Percentiles rank a stretch among this genome's conserved stretches.
Conservation (phyloP, 176 grass and related monocot genomes). For the Cenchrus fungigraminus region DNA sequence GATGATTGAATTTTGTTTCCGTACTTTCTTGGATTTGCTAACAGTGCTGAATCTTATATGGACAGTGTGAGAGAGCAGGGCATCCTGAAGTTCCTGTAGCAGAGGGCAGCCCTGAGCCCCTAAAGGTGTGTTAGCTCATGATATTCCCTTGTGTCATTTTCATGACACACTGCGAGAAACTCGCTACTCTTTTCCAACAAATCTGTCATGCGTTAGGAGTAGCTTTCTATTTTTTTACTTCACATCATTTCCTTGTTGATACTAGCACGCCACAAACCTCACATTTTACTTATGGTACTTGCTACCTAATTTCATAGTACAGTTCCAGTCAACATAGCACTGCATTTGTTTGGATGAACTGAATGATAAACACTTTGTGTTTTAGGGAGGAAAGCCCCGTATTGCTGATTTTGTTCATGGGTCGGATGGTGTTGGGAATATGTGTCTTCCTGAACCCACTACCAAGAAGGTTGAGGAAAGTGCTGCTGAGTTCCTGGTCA, state of each 20-base stretch:
- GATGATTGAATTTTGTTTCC: background rate
- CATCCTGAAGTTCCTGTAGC: constrained; percentile 84
- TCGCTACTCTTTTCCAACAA: background rate
- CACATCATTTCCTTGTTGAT: background rate
- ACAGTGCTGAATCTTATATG: constrained; percentile 38
- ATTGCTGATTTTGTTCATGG: constrained; percentile 89
- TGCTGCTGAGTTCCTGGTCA: constrained; percentile 86
- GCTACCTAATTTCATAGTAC: constrained; percentile 9
- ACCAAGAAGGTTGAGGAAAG: constrained; percentile 65
- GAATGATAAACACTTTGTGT: constrained; percentile 22
- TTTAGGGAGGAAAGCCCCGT: constrained; percentile 71
- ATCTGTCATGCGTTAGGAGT: background rate
- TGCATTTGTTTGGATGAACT: constrained; percentile 5
- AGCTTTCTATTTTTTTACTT: background rate
- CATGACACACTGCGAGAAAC: background rate
- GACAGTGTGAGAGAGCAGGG: constrained; percentile 96
- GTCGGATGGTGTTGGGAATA: constrained; percentile 90
- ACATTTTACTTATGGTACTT: constrained; percentile 21
- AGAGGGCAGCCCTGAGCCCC: constrained; percentile 78
- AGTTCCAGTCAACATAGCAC: background rate
- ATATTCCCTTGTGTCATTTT: background rate
- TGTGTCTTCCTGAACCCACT: constrained; percentile 72
- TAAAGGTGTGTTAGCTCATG: constrained; percentile 55
- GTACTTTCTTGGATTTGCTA: constrained; percentile 15
- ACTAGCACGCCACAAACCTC: background rate